Base-by-base conservation (phyloP, 2,329 filamentous ascomycete species). In the Hypoxylon rubiginosum region DNA sequence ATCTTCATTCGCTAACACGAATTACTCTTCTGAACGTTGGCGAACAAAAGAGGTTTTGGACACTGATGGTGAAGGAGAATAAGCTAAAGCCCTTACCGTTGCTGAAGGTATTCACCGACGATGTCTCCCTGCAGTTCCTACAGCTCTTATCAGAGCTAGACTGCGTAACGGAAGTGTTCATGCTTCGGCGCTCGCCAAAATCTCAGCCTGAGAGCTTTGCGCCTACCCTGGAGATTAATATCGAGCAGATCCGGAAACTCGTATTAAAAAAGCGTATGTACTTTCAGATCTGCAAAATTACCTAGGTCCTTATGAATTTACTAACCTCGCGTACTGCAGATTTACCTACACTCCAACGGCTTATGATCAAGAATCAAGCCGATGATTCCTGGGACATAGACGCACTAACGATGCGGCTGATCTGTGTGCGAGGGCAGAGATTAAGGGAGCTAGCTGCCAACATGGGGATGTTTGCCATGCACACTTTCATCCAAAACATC, bases 21-120 rank as follows among this genome's bases (percentile, higher is more conserved):
- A 79, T 91, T 17, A 88, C 87, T 1, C 79, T 91, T 24, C 82
- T 91, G 49, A 90, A 89, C 66, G 88, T 91, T 17, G 89, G 89
- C 1, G 80, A 84, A 4, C 89, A 91, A 73, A 81, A 81, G 28
- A 79, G 84, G 0, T 85, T 91, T 66, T 91, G 89, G 89, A 79
- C 81, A 1, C 76, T 86, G 59, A 76, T 91, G 45, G 77, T 82
- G 17, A 86, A 84, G 68, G 82, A 88, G 70, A 88, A 90, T 73
- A 82, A 81, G 54, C 71, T 79, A 0, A 76, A 80, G 8, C 83
- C 85, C 0, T 77, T 91, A 43, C 81, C 84, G 0, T 75, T 91
- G 45, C 81, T 82, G 52, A 86, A 84, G 66, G 85, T 91, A 58
- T 87, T 86, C 69, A 90, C 88, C 0, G 89, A 91, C 72, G 85